Conservation (phyloP, 805 yeast species). For the Candida ipomoeae region DNA sequence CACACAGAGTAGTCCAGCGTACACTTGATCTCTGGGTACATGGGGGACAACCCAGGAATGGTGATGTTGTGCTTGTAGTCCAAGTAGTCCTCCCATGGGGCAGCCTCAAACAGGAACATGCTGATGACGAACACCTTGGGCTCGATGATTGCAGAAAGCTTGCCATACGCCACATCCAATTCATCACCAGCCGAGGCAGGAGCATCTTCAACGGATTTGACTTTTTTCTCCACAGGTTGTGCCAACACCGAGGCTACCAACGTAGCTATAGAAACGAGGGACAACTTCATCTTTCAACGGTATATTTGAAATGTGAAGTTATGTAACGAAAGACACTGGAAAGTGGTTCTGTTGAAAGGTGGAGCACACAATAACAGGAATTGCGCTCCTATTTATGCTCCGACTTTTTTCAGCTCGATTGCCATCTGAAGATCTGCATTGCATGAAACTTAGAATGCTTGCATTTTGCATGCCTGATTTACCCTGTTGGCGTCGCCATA, state of each 20-base stretch:
- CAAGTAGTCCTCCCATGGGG: slow-evolving; percentile 48
- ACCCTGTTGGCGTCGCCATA: neutral
- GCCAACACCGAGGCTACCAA: slow-evolving; percentile 14
- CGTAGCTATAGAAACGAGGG: slow-evolving; percentile 15
- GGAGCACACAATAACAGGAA: too few species aligned
- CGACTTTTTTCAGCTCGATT: neutral
- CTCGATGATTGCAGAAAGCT: slow-evolving; percentile 34
- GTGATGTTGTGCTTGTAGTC: slow-evolving; percentile 52
- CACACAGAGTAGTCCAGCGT: slow-evolving; percentile 49
- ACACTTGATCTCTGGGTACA: slow-evolving; percentile 56
- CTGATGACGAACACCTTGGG: slow-evolving; percentile 56
- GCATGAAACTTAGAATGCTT: neutral
- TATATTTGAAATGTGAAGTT: too few species aligned
- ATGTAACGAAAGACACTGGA: too few species aligned
- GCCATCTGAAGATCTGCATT: neutral
- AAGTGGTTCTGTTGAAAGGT: too few species aligned
- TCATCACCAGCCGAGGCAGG: slow-evolving; percentile 13
- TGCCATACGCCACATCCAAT: slow-evolving; percentile 24
- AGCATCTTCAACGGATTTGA: slow-evolving; percentile 4
- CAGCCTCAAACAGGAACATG: slow-evolving; percentile 51
- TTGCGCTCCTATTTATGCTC: too few species aligned
- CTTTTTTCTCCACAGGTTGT: slow-evolving; percentile 16
- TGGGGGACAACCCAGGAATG: slow-evolving; percentile 63
- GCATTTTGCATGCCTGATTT: neutral
- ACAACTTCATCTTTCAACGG: slow-evolving; percentile 17